Evolutionary conservation across 345 rosid species (phyloP).

Genomic region (Populus ilicifolia): DNA sequence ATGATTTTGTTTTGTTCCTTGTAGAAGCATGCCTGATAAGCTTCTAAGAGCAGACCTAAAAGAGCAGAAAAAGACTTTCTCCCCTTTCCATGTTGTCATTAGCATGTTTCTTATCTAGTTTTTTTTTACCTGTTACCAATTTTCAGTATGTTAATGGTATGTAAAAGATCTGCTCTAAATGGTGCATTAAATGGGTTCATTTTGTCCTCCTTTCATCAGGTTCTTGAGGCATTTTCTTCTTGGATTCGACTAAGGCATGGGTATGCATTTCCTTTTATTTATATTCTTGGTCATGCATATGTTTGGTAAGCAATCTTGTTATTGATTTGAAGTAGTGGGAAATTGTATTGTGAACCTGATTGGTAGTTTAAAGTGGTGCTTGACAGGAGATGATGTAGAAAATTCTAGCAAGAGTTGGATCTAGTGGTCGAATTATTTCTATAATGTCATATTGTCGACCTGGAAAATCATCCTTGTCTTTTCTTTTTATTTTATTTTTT

Average conservation of each 20-base stretch:
- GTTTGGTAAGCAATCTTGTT: not conserved
- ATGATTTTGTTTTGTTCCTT: not conserved
- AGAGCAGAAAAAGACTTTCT: not conserved
- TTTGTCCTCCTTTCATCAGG: slow-evolving; percentile 49
- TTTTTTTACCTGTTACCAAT: not conserved
- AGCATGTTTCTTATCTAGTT: not conserved
- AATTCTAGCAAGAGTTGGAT: not conserved
- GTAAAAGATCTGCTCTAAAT: not conserved
- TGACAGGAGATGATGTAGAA: not conserved
- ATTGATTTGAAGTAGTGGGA: not conserved
- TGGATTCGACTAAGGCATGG: slow-evolving; percentile 93
- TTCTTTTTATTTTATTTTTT: not conserved
- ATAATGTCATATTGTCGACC: not conserved
- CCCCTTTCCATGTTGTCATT: not conserved
- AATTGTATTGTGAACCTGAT: not conserved
- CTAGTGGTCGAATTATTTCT: not conserved
- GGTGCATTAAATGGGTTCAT: slow-evolving; percentile 19
- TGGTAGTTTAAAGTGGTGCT: not conserved
- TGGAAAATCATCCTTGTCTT: not conserved
- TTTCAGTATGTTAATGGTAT: not conserved
- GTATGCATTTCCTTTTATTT: slow-evolving; percentile 39
- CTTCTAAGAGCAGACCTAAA: not conserved
- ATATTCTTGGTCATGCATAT: not conserved
- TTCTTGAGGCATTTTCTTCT: slow-evolving; percentile 96
- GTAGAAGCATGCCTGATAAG: not conserved